Percentiles rank a stretch among this genome's conserved stretches.
These are phyloP conservation scores for Cyberlindnera mrakii DNA, from an alignment of 805 yeast genomes.

Conservation along the genomic window DNA sequence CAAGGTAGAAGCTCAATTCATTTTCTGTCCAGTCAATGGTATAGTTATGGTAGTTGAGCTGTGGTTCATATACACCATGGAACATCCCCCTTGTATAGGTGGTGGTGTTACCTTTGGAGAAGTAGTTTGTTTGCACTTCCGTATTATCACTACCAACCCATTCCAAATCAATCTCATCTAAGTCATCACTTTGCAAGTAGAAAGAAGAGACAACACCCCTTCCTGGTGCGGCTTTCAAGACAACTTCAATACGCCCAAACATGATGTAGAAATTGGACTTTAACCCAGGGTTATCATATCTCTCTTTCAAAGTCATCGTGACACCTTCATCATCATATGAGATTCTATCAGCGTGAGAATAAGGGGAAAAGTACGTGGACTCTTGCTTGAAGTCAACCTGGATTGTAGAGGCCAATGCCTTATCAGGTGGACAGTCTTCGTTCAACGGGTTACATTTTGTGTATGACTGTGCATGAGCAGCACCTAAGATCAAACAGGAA, in stretches of 20 bases:
- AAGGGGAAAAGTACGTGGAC: conserved; percentile 36
- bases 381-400: conserved; percentile 45
- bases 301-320: conserved; percentile 48
- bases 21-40: conserved; percentile 80
- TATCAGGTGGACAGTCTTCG: conserved; percentile 38
- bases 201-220: conserved; percentile 76
- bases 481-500: neutral
- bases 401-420: conserved; percentile 57
- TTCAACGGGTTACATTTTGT: conserved; percentile 41
- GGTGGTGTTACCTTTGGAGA: conserved; percentile 72
- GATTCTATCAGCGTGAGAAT: conserved; percentile 37
- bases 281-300: conserved; percentile 74
- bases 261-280: conserved; percentile 76
- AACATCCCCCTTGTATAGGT: conserved; percentile 78
- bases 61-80: conserved; percentile 55
- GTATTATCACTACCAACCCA: conserved; percentile 77
- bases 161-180: conserved; percentile 87
- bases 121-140: conserved; percentile 73
- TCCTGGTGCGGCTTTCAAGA: conserved; percentile 68
- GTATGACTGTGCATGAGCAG: conserved; percentile 12
- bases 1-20: conserved; percentile 61
- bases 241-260: conserved; percentile 81
- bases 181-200: conserved; percentile 74
- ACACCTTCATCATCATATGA: conserved; percentile 54
- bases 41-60: conserved; percentile 62